A percentile compares a stretch with the other conserved stretches of the same genome.
Conservation (phyloP, 352 stramenopile species). For the Blastocystis hominis region DNA sequence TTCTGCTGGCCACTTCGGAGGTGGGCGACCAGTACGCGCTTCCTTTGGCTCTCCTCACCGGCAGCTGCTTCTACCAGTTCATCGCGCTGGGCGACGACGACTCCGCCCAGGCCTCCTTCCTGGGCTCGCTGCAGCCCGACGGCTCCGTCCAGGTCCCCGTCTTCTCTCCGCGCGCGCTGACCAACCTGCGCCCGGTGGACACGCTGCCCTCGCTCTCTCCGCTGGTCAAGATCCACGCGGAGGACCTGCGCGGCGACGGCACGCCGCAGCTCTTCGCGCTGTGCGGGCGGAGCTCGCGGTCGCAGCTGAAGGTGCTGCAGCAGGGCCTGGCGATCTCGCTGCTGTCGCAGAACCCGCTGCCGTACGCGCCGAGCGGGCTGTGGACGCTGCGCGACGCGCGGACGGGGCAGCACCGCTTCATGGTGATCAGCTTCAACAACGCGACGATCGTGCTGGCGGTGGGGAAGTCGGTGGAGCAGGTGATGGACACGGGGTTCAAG, state of each 20-base stretch:
- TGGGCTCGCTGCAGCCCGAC: neutral
- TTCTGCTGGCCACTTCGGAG: conserved; percentile 89
- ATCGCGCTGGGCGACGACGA: conserved; percentile 37
- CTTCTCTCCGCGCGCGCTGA: conserved; percentile 63
- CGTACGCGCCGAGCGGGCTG: conserved; percentile 82
- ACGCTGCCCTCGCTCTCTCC: conserved; percentile 80
- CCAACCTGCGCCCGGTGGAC: conserved; percentile 68
- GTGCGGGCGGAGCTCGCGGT: conserved; percentile 81
- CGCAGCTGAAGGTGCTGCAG: conserved; percentile 82
- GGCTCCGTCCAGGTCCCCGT: conserved; percentile 40
- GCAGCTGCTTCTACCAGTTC: conserved; percentile 54
- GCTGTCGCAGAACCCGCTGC: conserved; percentile 85
- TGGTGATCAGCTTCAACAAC: conserved; percentile 98
- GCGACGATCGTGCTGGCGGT: conserved; percentile 90
- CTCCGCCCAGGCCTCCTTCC: neutral
- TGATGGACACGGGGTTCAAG: conserved; percentile 85
- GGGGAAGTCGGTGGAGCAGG: conserved; percentile 91
- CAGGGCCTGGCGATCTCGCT: conserved; percentile 89
- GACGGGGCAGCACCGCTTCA: conserved; percentile 70
- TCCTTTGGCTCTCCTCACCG: neutral
- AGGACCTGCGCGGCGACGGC: conserved; percentile 76
- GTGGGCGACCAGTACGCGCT: conserved; percentile 92
- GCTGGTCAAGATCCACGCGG: conserved; percentile 84
- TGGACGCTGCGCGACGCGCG: conserved; percentile 72
- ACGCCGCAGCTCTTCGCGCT: conserved; percentile 90